These are phyloP conservation scores for Suhomyces ambrosiae DNA, from an alignment of 1,139 yeast species.

Conservation along the genomic window DNA sequence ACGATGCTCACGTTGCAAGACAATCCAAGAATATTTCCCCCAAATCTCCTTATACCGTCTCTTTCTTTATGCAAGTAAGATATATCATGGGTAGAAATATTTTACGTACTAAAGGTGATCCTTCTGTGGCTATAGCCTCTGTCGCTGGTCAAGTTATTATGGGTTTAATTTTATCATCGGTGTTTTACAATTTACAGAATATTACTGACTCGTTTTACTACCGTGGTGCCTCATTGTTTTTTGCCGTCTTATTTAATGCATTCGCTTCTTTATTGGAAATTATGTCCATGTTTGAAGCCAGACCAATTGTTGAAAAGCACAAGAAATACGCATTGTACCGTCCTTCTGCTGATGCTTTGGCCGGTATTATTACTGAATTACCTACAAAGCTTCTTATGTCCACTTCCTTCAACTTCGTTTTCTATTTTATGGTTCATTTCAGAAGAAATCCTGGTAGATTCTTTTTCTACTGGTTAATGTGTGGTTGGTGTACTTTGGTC, in stretches of 20 bases:
- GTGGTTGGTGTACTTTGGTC: constrained; percentile 54
- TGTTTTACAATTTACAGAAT: constrained; percentile 62
- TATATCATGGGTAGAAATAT: constrained; percentile 63
- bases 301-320: constrained; percentile 80
- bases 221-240: constrained; percentile 74
- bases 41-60: constrained; percentile 65
- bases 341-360: constrained; percentile 76
- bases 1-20: constrained; percentile 56
- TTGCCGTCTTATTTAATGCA: constrained; percentile 76
- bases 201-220: constrained; percentile 55
- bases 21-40: constrained; percentile 58
- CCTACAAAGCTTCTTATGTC: constrained; percentile 63
- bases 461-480: constrained; percentile 64
- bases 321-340: constrained; percentile 73
- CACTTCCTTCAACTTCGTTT: constrained; percentile 58
- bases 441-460: constrained; percentile 68
- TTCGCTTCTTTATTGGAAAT: constrained; percentile 75
- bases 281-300: constrained; percentile 66
- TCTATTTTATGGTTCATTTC: constrained; percentile 69
- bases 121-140: constrained; percentile 61
- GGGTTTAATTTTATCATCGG: constrained; percentile 73
- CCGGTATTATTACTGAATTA: constrained; percentile 66
- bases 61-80: constrained; percentile 64
- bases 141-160: constrained; percentile 67
- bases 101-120: constrained; percentile 66